Conservation (phyloP, 1,139 yeast genomes). For the Debaryomyces sp. region DNA sequence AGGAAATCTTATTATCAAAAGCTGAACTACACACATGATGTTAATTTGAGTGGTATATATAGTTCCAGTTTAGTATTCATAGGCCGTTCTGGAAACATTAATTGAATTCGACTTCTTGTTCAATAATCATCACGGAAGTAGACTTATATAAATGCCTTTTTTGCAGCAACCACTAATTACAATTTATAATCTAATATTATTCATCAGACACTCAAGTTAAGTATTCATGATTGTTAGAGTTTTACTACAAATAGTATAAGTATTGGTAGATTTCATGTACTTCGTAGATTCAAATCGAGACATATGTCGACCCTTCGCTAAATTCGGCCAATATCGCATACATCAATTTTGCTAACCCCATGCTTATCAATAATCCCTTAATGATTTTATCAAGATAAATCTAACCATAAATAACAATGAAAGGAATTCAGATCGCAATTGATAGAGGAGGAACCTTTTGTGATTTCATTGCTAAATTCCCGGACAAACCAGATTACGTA, state of each 20-base stretch:
- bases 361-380: not conserved
- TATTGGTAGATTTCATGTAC: not conserved
- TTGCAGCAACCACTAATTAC: not conserved
- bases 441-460: constrained; percentile 90
- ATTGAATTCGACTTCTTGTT: not conserved
- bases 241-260: not conserved
- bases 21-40: not conserved
- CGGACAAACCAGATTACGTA: constrained; percentile 38
- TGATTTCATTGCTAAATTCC: constrained; percentile 65
- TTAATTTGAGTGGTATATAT: too few relatives aligned
- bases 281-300: not conserved
- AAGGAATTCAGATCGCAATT: constrained; percentile 31
- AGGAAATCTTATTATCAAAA: constrained; percentile 8
- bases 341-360: not conserved
- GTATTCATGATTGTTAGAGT: not conserved
- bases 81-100: not conserved
- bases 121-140: not conserved
- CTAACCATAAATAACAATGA: not conserved
- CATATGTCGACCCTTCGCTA: not conserved
- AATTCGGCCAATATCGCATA: not conserved
- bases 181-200: not conserved
- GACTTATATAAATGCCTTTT: not conserved
- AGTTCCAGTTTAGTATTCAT: too few relatives aligned
- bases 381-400: not conserved
- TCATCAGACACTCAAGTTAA: not conserved